A percentile compares a stretch with the other conserved stretches of the same genome.
These are phyloP conservation scores for Moricandia moricandioides DNA, from an alignment of 345 rosid genomes.

Conservation along the genomic window DNA sequence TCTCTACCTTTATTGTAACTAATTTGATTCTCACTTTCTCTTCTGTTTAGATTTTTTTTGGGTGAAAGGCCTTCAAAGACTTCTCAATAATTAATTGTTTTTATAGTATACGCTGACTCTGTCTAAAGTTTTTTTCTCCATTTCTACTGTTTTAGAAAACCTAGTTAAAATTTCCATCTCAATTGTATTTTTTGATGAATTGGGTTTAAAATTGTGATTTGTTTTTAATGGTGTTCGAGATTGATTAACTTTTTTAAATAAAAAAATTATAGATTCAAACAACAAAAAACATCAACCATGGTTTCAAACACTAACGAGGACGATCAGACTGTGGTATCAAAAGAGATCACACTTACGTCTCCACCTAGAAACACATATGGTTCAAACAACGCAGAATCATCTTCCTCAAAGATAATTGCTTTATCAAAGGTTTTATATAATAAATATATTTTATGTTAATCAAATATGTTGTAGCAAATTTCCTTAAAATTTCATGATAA, in stretches of 20 bases:
- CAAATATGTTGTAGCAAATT: neutral
- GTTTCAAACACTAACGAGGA: neutral
- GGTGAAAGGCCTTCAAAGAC: neutral
- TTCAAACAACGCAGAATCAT: slow-evolving; percentile 19
- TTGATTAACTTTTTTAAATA: neutral
- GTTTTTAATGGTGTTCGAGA: neutral
- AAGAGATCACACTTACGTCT: neutral
- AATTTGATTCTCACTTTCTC: too few relatives aligned
- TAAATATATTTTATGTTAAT: neutral
- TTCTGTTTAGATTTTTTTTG: neutral
- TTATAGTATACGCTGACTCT: neutral
- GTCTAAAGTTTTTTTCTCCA: neutral
- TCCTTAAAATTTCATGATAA: neutral
- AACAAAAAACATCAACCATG: neutral
- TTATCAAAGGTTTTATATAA: slow-evolving; percentile 26
- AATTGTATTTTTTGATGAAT: neutral
- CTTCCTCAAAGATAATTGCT: slow-evolving; percentile 11
- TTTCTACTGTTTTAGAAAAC: neutral
- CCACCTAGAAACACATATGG: neutral
- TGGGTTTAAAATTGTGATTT: neutral
- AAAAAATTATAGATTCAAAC: neutral
- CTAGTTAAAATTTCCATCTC: neutral
- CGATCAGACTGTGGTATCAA: neutral
- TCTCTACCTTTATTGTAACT: too few relatives aligned
- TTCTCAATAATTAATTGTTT: neutral